Evolutionary conservation across 2,329 filamentous ascomycete genomes (phyloP), one percentile per base, ranked within the genome.

Genomic region (Monilinia polystroma): DNA sequence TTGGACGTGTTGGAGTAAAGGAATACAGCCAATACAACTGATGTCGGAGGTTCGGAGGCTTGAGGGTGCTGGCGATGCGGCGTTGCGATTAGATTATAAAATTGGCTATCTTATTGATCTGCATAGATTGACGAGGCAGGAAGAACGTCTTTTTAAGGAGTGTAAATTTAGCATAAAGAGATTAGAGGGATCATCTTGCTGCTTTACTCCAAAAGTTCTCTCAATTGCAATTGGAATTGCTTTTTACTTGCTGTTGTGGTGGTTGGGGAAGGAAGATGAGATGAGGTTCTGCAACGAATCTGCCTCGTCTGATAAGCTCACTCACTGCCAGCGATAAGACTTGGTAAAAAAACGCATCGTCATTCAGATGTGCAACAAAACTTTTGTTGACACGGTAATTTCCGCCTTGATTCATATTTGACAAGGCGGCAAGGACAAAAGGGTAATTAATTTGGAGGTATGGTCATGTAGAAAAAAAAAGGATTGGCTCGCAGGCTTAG

Each of bases 311-410:
- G 63, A 66, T 66, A 66, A 66, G 63, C 63, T 52, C 43, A 49
- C n/a, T 58, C 45, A 60, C 54, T 49, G 47, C 45, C 45, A 49
- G 32, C 38, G 64, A 66, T 66, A 66, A 66, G 64, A 66, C 64
- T 60, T 66, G 45, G 51, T 29, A 66, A 66, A 66, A 66, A 66
- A 66, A 66, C 64, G 26, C 63, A 60, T 60, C 64, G 64, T 66
- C 64, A 66, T 66, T 60, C 56, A 60, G 64, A 60, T 23, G 26
- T 66, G 64, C 64, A 66, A 66, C 64, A 66, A 66, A 66, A 66
- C 56, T 66, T 63, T 52, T 53, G 64, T 52, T 20, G 16, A 32
- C 29, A 53, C 64, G 45, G 64, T 23, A 52, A 54, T 57, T 62
- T 47, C 56, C 64, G 63, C 51, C 45, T 62, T 38, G 45, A 2